Evolutionary conservation across 2,329 filamentous ascomycete genomes (phyloP).

Genomic region (Cladosporium sphaerospermum): DNA sequence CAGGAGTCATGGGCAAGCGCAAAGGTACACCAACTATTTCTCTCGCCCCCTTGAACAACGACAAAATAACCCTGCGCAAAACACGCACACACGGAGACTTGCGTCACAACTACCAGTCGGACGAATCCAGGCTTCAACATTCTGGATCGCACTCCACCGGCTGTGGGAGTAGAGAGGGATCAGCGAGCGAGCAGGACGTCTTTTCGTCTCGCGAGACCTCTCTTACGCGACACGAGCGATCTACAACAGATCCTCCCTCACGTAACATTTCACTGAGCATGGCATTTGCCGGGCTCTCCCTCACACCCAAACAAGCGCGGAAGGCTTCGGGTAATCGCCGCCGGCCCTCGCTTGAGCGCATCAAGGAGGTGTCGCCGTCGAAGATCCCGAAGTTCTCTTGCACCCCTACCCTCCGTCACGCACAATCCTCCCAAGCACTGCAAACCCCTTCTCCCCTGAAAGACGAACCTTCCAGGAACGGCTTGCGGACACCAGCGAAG

Average conservation of each 20-base stretch:
- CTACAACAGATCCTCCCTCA: conserved; percentile 18
- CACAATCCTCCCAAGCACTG: conserved; percentile 25
- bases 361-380: conserved; percentile 27
- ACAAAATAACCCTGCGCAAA: conserved; percentile 24
- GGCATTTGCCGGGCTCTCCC: conserved; percentile 24
- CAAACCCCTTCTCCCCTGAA: conserved; percentile 26
- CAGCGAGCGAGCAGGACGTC: not conserved
- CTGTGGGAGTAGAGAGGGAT: conserved; percentile 10
- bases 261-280: conserved; percentile 27
- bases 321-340: conserved; percentile 14
- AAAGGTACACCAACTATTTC: conserved; percentile 42
- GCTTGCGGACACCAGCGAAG: conserved; percentile 23
- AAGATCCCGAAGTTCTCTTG: conserved; percentile 31
- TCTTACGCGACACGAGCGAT: conserved; percentile 13
- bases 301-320: conserved; percentile 17
- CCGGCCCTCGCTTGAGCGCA: conserved; percentile 26
- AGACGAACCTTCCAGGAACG: conserved; percentile 21
- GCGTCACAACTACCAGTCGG: conserved; percentile 20
- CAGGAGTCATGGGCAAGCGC: conserved; percentile 30
- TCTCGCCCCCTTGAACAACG: conserved; percentile 25
- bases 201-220: conserved; percentile 13
- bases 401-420: conserved; percentile 25
- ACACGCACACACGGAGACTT: conserved; percentile 27
- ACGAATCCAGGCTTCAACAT: conserved; percentile 11
- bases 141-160: conserved; percentile 8